A percentile compares a stretch with the other conserved stretches of the same genome.
Evolutionary conservation across 257 asterid species (phyloP).

Genomic region (Solanum raphanifolium): DNA sequence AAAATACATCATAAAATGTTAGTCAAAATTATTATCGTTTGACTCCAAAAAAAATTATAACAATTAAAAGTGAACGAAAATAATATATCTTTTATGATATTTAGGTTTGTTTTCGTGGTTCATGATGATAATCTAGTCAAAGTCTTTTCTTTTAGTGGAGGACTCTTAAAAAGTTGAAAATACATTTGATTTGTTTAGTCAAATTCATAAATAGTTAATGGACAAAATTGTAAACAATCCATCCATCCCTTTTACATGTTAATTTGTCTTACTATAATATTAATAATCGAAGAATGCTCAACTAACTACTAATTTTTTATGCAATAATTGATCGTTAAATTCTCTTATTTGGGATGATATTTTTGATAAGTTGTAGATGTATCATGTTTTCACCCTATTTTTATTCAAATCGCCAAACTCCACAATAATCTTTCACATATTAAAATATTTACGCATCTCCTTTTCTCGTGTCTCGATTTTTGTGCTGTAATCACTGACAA

Average conservation of each 20-base stretch:
- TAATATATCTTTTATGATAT: neutral
- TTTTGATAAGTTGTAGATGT: rapidly evolving
- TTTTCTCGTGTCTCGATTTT: neutral
- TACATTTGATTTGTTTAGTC: neutral
- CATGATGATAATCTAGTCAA: neutral
- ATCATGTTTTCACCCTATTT: neutral
- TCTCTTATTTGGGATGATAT: rapidly evolving
- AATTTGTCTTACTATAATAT: neutral
- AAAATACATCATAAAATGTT: too few species aligned
- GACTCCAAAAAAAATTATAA: too few species aligned
- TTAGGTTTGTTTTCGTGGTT: neutral
- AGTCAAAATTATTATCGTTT: too few species aligned
- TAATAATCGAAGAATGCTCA: neutral
- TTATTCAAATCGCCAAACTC: rapidly evolving
- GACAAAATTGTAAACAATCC: neutral
- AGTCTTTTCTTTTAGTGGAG: neutral
- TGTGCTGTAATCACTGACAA: neutral
- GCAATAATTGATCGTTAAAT: rapidly evolving
- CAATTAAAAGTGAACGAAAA: too few species aligned
- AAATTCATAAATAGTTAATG: neutral
- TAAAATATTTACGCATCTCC: neutral
- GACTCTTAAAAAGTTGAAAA: neutral
- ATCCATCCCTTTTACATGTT: neutral
- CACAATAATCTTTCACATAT: too few species aligned
- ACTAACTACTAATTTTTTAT: too few species aligned